These are phyloP conservation scores for Colletotrichum abscissum DNA, from an alignment of 2,329 filamentous ascomycete genomes.

Conservation along the genomic window DNA sequence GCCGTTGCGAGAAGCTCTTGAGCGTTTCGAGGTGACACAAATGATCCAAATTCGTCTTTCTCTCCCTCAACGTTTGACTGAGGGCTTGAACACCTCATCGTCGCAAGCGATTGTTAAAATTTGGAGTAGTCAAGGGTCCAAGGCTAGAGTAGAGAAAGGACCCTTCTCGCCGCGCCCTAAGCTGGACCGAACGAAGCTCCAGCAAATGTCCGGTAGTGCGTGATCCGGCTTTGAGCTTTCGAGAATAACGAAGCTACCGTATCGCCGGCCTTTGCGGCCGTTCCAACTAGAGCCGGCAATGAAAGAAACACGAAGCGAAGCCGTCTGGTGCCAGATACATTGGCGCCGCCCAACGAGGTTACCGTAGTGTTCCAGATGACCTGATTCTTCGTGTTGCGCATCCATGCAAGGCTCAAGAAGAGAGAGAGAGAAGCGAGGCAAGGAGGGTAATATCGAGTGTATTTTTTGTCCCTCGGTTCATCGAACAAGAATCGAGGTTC, in stretches of 20 bases:
- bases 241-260: neutral
- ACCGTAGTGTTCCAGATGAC: neutral
- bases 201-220: neutral
- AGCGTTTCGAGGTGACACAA: neutral
- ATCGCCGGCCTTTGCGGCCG: neutral
- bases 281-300: neutral
- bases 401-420: neutral
- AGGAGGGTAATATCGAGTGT: neutral
- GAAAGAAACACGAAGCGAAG: neutral
- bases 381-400: neutral
- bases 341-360: neutral
- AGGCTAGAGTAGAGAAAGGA: neutral
- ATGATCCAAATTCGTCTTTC: neutral
- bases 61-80: neutral
- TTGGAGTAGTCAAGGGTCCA: neutral
- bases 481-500: neutral
- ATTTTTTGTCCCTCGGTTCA: neutral
- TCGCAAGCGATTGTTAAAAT: neutral
- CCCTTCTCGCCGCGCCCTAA: neutral
- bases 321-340: neutral
- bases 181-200: neutral
- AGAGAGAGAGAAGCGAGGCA: neutral
- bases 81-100: neutral
- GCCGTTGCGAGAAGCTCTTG: neutral
- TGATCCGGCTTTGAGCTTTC: neutral